Evolutionary conservation across 306 rosid genomes (phyloP).

Genomic region (Cucurbita argyrosperma): DNA sequence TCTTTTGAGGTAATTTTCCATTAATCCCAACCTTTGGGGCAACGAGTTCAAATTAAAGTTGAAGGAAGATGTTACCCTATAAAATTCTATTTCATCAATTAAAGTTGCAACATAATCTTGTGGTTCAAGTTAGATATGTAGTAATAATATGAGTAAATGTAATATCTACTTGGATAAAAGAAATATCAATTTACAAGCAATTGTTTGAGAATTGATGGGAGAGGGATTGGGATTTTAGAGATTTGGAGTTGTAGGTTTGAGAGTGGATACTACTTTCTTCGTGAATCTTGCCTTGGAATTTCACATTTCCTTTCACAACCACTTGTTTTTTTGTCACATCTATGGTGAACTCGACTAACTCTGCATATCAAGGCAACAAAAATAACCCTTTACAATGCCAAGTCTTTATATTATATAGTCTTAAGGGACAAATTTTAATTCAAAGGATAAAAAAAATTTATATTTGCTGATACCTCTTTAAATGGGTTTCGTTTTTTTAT

Average conservation of each 20-base stretch:
- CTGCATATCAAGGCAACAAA: not conserved
- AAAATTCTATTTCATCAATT: no score
- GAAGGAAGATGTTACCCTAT: no score
- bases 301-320: not conserved
- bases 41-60: no score
- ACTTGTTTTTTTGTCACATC: not conserved
- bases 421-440: no score
- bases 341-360: not conserved
- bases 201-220: not conserved
- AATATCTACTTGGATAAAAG: not conserved
- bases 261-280: not conserved
- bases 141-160: not conserved
- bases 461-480: no score
- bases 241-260: not conserved
- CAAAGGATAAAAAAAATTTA: no score
- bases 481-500: no score
- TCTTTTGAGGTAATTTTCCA: no score
- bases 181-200: not conserved
- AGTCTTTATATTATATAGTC: no score
- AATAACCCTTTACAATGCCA: no score
- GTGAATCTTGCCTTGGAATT: not conserved
- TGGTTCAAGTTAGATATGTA: no score
- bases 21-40: no score
- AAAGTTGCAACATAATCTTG: not conserved
- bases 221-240: not conserved